Percentiles rank a stretch among this genome's conserved stretches.
phyloP scores from a whole-genome alignment of 2,329 filamentous ascomycete species.

The Cladosporium halotolerans region DNA sequence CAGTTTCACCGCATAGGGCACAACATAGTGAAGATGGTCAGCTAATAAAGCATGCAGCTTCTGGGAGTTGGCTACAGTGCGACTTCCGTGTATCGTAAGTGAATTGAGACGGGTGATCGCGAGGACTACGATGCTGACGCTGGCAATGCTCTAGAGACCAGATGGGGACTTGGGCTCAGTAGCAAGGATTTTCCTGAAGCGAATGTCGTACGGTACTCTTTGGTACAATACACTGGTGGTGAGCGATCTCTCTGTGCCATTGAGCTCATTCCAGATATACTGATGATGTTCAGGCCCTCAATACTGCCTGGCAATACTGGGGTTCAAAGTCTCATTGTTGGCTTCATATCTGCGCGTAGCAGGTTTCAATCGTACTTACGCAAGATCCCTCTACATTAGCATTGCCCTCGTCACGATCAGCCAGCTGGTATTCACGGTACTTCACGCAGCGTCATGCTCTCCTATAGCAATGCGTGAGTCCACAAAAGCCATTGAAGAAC shows the following conservation, averaged over 20 bases:
- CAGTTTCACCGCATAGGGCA: neutral
- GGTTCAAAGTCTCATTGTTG: constrained; percentile 15
- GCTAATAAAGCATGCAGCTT: neutral
- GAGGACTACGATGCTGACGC: neutral
- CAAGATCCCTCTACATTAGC: constrained; percentile 3
- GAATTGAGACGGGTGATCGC: too few relatives aligned
- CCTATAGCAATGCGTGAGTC: constrained; percentile 13
- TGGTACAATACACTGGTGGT: constrained; percentile 13
- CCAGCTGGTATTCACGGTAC: constrained; percentile 12
- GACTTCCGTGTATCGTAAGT: constrained; percentile 11
- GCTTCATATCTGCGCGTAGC: constrained; percentile 14
- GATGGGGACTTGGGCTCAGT: constrained; percentile 13
- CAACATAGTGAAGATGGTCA: neutral
- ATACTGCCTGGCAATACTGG: constrained; percentile 15
- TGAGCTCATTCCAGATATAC: neutral
- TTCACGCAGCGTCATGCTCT: constrained; percentile 13
- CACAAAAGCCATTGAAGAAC: neutral
- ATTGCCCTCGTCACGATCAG: constrained; percentile 13
- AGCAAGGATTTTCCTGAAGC: constrained; percentile 4
- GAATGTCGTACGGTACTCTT: constrained; percentile 11
- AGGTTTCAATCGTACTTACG: constrained; percentile 14
- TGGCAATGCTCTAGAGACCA: constrained; percentile 5
- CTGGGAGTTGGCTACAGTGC: constrained; percentile 13
- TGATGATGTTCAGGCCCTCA: constrained; percentile 6
- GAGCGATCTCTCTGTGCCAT: neutral